Conservation (phyloP, 2,329 filamentous ascomycete species). For the Fusarium sambucinum region DNA sequence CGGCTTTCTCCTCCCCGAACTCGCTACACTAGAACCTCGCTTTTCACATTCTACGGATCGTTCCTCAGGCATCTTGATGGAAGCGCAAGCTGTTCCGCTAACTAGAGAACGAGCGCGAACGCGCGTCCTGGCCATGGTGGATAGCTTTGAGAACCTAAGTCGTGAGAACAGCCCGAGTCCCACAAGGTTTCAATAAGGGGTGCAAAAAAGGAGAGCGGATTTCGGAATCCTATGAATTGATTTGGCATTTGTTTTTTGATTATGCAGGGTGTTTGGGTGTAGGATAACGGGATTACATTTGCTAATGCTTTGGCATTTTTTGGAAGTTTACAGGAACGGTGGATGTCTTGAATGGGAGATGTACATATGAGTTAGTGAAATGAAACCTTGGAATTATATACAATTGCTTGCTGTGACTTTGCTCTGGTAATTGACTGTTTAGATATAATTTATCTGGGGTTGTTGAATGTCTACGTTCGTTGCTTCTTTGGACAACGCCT, state of each 20-base stretch:
- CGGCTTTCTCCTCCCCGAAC: constrained; percentile 40
- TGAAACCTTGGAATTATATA: constrained; percentile 25
- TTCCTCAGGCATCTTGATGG: constrained; percentile 54
- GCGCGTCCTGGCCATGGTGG: constrained; percentile 67
- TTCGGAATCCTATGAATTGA: background rate
- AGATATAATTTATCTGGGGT: too few species aligned
- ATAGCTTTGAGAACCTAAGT: constrained; percentile 64
- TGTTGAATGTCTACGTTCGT: background rate
- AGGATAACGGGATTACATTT: constrained; percentile 16
- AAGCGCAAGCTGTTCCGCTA: constrained; percentile 61
- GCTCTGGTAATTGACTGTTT: constrained; percentile 7
- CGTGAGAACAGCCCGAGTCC: constrained; percentile 60
- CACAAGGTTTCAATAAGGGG: constrained; percentile 27
- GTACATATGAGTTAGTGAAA: constrained; percentile 19
- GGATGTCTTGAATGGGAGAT: constrained; percentile 16
- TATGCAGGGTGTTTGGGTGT: constrained; percentile 40
- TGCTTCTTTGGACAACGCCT: background rate
- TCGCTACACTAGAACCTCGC: constrained; percentile 37
- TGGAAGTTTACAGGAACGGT: constrained; percentile 8
- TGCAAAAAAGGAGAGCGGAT: background rate
- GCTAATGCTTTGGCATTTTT: constrained; percentile 26
- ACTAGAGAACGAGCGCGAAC: constrained; percentile 56
- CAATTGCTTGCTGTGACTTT: constrained; percentile 1
- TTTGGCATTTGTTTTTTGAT: constrained; percentile 15
- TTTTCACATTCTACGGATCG: constrained; percentile 50